These are phyloP conservation scores for Pichia phayaonensis DNA, from an alignment of 805 yeast genomes.

Conservation along the genomic window DNA sequence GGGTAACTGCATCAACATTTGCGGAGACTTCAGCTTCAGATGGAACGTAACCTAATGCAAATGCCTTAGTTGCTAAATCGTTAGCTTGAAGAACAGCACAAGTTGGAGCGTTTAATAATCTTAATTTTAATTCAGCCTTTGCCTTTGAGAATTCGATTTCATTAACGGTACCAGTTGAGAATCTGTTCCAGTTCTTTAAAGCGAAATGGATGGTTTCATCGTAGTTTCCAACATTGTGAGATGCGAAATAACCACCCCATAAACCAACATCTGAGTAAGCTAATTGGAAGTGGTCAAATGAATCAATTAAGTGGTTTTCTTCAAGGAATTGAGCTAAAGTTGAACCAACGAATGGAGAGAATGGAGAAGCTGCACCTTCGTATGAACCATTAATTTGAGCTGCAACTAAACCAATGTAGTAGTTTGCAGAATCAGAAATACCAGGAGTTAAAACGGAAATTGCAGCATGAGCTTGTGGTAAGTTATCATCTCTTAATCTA, in stretches of 20 bases:
- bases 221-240: slow-evolving; percentile 48
- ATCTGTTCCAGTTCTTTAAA: slow-evolving; percentile 82
- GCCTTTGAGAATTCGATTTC: slow-evolving; percentile 75
- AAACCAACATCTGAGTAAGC: slow-evolving; percentile 74
- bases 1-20: slow-evolving; percentile 56
- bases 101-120: slow-evolving; percentile 40
- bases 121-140: slow-evolving; percentile 62
- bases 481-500: slow-evolving; percentile 81
- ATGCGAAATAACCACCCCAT: slow-evolving; percentile 73
- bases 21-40: slow-evolving; percentile 53
- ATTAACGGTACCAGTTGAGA: slow-evolving; percentile 58
- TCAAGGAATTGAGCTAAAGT: slow-evolving; percentile 62
- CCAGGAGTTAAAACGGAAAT: slow-evolving; percentile 73
- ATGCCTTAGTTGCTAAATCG: slow-evolving; percentile 47
- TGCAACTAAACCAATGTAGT: slow-evolving; percentile 67
- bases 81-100: slow-evolving; percentile 37
- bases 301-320: slow-evolving; percentile 67
- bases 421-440: slow-evolving; percentile 46
- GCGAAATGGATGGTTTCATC: slow-evolving; percentile 79
- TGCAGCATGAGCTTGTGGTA: slow-evolving; percentile 72
- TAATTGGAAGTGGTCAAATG: slow-evolving; percentile 61
- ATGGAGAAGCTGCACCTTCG: slow-evolving; percentile 46
- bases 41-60: slow-evolving; percentile 55
- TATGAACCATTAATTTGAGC: slow-evolving; percentile 53
- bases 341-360: slow-evolving; percentile 53